Conservation (phyloP, 2,329 filamentous ascomycete species). For the Beauveria rudraprayagi region DNA sequence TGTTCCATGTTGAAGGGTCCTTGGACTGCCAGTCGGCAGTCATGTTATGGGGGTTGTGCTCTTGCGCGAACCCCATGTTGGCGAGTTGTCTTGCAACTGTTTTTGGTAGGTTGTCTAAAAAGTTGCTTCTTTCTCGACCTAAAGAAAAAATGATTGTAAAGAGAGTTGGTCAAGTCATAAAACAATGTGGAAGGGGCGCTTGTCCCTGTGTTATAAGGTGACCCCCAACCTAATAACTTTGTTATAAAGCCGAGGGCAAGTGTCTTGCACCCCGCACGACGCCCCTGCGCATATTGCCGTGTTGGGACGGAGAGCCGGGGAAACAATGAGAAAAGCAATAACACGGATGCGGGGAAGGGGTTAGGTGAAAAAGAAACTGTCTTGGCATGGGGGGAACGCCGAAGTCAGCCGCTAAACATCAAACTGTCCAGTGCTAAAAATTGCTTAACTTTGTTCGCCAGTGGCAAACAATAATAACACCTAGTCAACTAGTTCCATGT, state of each 20-base stretch:
- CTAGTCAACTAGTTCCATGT: neutral
- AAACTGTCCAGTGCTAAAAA: neutral
- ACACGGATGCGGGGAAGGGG: conserved; percentile 5
- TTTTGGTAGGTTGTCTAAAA: neutral
- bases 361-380: neutral
- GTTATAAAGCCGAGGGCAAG: neutral
- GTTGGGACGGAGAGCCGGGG: conserved; percentile 4
- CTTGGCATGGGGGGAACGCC: neutral
- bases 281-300: neutral
- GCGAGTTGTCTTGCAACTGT: neutral
- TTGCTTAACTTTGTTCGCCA: neutral
- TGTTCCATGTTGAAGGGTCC: conserved; percentile 15
- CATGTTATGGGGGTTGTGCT: conserved; percentile 16
- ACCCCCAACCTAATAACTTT: neutral
- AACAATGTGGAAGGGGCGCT: neutral
- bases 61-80: conserved; percentile 11
- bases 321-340: neutral
- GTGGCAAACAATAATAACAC: neutral
- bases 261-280: neutral
- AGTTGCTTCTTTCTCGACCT: neutral
- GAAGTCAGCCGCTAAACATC: neutral
- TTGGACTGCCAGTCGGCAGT: conserved; percentile 17
- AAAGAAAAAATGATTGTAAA: neutral
- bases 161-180: neutral
- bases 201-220: neutral